Conservation (phyloP, 306 rosid species). For the Erythrophleum fordii region DNA sequence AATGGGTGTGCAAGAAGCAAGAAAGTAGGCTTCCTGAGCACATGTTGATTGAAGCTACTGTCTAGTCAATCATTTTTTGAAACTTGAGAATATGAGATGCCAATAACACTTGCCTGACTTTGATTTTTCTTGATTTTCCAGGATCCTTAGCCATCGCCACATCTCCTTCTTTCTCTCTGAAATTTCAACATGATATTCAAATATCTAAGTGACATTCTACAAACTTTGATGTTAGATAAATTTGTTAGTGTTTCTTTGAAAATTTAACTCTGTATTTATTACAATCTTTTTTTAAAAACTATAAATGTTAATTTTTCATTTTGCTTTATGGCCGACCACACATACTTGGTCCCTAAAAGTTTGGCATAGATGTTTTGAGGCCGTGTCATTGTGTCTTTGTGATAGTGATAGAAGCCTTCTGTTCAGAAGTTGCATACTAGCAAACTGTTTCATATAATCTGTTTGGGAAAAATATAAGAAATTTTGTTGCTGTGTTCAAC, state of each 20-base stretch:
- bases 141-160: not conserved
- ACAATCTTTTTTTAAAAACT: not conserved
- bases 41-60: slow-evolving; percentile 10
- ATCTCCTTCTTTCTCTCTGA: not conserved
- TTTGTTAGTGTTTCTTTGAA: not conserved
- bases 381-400: not conserved
- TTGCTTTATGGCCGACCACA: slow-evolving; percentile 10
- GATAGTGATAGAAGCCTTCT: slow-evolving; percentile 24
- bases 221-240: not conserved
- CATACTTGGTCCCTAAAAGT: not conserved
- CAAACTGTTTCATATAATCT: not conserved
- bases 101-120: not conserved
- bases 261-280: no score
- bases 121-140: not conserved
- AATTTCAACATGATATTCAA: not conserved
- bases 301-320: not conserved
- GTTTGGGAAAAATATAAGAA: not conserved
- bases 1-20: not conserved
- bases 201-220: not conserved
- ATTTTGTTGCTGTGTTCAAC: not conserved
- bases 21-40: not conserved
- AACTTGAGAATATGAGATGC: not conserved
- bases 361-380: slow-evolving; percentile 14
- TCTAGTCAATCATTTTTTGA: not conserved
- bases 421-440: slow-evolving; percentile 2